These are phyloP conservation scores for Usnea hakonensis DNA, from an alignment of 495 filamentous ascomycete genomes.

Conservation along the genomic window DNA sequence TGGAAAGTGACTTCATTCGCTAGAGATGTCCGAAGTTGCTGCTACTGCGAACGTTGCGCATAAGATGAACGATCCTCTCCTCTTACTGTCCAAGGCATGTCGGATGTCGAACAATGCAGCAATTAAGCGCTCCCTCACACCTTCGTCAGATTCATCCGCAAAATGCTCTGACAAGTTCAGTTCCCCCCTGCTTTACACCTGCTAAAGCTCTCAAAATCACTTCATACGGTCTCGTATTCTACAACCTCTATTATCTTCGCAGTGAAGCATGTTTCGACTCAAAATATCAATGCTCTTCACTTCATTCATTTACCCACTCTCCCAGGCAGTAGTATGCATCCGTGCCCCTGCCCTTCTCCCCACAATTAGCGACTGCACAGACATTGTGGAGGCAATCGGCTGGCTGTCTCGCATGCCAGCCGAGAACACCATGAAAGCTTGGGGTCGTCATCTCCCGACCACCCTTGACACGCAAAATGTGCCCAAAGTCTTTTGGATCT, in stretches of 20 bases:
- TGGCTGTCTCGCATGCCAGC: background rate
- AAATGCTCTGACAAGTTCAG: background rate
- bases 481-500: conserved; percentile 1
- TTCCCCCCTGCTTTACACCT: background rate
- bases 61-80: too few species aligned
- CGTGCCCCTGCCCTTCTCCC: background rate
- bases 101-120: background rate
- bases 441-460: background rate
- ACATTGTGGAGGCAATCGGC: background rate
- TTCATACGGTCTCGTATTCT: background rate
- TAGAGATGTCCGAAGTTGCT: too few species aligned
- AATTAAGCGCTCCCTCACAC: background rate
- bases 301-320: background rate
- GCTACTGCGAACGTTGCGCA: too few species aligned
- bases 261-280: background rate
- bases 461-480: background rate
- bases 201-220: background rate
- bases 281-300: background rate
- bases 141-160: background rate
- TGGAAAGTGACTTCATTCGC: too few species aligned
- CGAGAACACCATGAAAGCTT: background rate
- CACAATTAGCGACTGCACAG: background rate
- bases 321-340: background rate
- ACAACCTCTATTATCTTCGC: background rate
- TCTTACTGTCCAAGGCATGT: background rate